Conservation (phyloP, 116 monocot species). For the Trichopus zeylanicus region DNA sequence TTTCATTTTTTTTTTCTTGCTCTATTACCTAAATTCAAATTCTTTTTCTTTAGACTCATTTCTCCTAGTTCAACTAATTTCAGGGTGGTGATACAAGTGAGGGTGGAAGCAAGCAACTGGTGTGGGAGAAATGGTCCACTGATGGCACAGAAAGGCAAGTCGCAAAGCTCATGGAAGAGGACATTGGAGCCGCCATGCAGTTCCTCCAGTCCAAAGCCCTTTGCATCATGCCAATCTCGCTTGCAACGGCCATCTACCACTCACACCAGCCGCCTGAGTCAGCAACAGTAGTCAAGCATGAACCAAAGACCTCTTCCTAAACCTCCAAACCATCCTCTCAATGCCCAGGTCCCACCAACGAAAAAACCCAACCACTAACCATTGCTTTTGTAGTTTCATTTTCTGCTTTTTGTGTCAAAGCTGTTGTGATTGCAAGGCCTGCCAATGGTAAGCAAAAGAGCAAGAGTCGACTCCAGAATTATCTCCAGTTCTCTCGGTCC, state of each 20-base stretch:
- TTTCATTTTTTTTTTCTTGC: neutral
- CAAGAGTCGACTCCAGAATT: conserved; percentile 8
- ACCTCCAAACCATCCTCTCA: neutral
- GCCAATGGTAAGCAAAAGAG: conserved; percentile 8
- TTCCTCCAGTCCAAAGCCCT: conserved; percentile 92
- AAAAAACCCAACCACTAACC: neutral
- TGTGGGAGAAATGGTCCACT: conserved; percentile 93
- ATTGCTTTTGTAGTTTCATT: conserved; percentile 1
- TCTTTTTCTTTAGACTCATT: neutral
- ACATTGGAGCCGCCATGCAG: conserved; percentile 92
- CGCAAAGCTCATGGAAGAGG: conserved; percentile 95
- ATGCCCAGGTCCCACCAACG: neutral
- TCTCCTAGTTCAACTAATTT: neutral
- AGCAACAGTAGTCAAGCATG: conserved; percentile 42
- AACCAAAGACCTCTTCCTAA: conserved; percentile 63
- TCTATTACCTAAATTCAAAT: neutral
- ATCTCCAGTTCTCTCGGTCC: conserved; percentile 15
- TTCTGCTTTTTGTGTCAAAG: conserved; percentile 24
- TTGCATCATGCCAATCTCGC: conserved; percentile 95
- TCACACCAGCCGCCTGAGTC: conserved; percentile 47
- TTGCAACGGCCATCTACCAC: conserved; percentile 79
- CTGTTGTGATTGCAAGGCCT: conserved; percentile 21
- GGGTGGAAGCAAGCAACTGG: conserved; percentile 50
- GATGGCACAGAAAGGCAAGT: conserved; percentile 92
- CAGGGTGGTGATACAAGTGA: conserved; percentile 46